Evolutionary conservation across 202 grass and related monocot species (phyloP), one percentile per base, ranked within the genome.

Genomic region (Thinopyrum obtusiflorum): DNA sequence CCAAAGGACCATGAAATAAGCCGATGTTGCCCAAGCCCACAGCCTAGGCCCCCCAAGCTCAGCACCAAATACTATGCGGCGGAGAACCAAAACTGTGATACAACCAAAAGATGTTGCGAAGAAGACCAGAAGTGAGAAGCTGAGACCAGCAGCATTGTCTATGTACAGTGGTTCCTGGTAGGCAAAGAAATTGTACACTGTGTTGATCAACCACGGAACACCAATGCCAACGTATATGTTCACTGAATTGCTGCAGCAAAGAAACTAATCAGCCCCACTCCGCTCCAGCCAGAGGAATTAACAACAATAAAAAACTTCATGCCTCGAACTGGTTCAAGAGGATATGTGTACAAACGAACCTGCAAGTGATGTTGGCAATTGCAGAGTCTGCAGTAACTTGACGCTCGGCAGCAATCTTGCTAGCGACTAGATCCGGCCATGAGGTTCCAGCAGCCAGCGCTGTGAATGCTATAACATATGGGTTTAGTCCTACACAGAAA

Each of bases 331-430:
- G 18, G 67, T 46, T 69, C 42, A 28, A 27, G 13, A 81, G 67
- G 18, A 75, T 8, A 5, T 39, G 20, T 60, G 63, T 28, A 68
- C 27, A 68, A 62, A 65, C 25, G 20, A 84, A 95, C 96, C 96
- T 98, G 93, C 96, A 98, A 76, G 91, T 98, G 79, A 98, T 98
- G 83, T 98, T 98, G 46, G 96, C 90, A 24, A 98, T 98, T 47
- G 96, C 96, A 59, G 96, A 98, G 85, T 95, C 91, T 39, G 96
- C 96, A 1, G 93, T 98, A 42, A 92, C 27, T 86, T 98, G 95
- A 78, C 95, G 95, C 78, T 98, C 91, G 26, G 96, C 93, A 70
- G 96, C 96, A 80, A 98, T 98, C 88, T 98, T 98, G 83, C 96
- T 98, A 7, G 96, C 93, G 75, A 98, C 88, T 63, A 95, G 81